Conservation (phyloP, 78 protist genomes). For the Bigelowiella natans region DNA sequence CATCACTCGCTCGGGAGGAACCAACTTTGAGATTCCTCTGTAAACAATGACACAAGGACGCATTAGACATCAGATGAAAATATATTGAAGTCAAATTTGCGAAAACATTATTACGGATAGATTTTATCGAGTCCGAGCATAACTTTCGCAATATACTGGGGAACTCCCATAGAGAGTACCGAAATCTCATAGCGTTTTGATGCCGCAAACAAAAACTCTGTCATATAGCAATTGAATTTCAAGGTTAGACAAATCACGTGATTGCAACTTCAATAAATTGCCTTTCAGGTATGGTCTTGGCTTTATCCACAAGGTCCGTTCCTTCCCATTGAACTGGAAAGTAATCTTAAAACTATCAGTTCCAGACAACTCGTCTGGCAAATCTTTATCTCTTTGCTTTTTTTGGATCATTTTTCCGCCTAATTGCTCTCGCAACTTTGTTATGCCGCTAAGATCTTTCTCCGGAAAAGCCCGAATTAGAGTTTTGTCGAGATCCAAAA, state of each 20-base stretch:
- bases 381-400: neutral
- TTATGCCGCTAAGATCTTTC: neutral
- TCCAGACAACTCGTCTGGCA: neutral
- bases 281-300: neutral
- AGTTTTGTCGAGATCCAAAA: neutral
- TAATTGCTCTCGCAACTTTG: neutral
- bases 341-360: neutral
- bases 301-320: neutral
- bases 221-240: no score
- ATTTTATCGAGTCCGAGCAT: neutral
- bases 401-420: neutral
- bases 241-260: no score
- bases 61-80: no score
- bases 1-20: neutral
- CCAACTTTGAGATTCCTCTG: neutral
- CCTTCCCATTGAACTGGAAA: neutral
- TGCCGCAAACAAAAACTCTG: neutral
- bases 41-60: no score
- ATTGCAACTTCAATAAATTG: no score
- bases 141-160: neutral
- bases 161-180: neutral
- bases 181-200: neutral
- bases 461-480: neutral
- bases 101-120: no score
- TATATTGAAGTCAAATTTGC: no score